These are phyloP conservation scores for Thelephora ganbajun DNA, from an alignment of 768 basidiomycete species.

Conservation along the genomic window DNA sequence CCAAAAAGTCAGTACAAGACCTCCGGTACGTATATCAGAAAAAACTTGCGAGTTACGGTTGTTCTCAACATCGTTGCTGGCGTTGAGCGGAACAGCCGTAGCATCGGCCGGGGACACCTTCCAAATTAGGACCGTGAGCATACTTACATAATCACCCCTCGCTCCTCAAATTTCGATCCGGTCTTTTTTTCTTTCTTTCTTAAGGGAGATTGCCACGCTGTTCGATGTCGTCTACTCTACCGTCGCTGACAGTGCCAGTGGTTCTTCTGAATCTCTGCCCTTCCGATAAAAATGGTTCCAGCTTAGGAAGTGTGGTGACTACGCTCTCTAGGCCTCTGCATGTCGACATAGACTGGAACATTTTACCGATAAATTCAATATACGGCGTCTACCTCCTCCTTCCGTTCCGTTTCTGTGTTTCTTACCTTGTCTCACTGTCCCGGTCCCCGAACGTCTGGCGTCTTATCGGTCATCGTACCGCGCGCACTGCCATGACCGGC, in stretches of 20 bases:
- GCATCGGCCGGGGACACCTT: neutral
- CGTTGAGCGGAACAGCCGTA: constrained; percentile 1
- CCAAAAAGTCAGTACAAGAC: constrained; percentile 3
- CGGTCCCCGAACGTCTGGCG: neutral
- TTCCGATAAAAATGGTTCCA: constrained; percentile 35
- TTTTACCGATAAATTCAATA: constrained; percentile 6
- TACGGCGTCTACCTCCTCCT: neutral
- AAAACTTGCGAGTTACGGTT: constrained; percentile 14
- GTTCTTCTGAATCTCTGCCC: constrained; percentile 36
- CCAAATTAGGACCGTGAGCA: constrained; percentile 2
- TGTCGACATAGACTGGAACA: constrained; percentile 50
- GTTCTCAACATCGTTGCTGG: constrained; percentile 12
- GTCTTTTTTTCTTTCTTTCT: neutral
- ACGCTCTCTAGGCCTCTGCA: constrained; percentile 39
- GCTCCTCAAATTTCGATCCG: constrained; percentile 1
- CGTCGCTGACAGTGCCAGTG: constrained; percentile 55
- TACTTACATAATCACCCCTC: constrained; percentile 4
- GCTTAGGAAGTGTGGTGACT: constrained; percentile 55
- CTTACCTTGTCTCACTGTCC: neutral
- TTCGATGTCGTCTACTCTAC: constrained; percentile 36
- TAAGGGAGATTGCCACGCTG: constrained; percentile 52
- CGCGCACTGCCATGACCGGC: neutral
- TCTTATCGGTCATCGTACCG: neutral
- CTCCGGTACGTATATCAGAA: neutral
- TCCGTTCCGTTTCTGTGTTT: neutral